Evolutionary conservation across 108 stramenopile species (phyloP), one percentile per base, ranked within the genome.

Genomic region (Nitzschia sp.): DNA sequence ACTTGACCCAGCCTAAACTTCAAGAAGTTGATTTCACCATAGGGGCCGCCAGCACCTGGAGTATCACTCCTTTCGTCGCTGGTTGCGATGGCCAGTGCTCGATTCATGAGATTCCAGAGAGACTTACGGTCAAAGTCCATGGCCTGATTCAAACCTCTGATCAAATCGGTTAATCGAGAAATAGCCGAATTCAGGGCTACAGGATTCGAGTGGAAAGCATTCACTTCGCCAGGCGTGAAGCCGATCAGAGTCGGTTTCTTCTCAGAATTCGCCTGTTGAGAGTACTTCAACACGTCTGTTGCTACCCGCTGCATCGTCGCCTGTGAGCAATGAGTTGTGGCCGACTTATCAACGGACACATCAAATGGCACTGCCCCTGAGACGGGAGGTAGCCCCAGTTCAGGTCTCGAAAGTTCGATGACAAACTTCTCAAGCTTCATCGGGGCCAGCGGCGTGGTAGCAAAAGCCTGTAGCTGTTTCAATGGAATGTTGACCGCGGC

Each of bases 51-150:
- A 58, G 85, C 85, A 55, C 77, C 75, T 28, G 89, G 80, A 6
- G 77, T 82, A 63, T 95, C 91, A 64, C 94, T 95, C 41, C 94
- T 59, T 76, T 95, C 94, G 38, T 92, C 94, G 77, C 94, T 95
- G 2, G 89, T 92, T 29, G 86, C 91, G 60, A 95, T 95, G 9
- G 91, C 87, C 8, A 92, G 79, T 9, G 94, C 91, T 45, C 94
- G 65, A 38, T 72, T 84, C 94, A 95, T 95, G 13, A 95, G 75
- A 69, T 95, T 95, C 77, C 88, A 90, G 25, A 95, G 81, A 17
- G 94, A 95, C 75, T 92, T 91, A 11, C 94, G 72, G 76, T 95
- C 94, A 64, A 95, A 95, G 15, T 83, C 84, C 94, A 95, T 95
- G 11, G 90, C 87, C 38, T 87, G 84, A 58, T 95, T 86, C 53